phyloP scores from a whole-genome alignment of 2,329 filamentous ascomycete species.

The Aspergillus pseudotamarii region DNA sequence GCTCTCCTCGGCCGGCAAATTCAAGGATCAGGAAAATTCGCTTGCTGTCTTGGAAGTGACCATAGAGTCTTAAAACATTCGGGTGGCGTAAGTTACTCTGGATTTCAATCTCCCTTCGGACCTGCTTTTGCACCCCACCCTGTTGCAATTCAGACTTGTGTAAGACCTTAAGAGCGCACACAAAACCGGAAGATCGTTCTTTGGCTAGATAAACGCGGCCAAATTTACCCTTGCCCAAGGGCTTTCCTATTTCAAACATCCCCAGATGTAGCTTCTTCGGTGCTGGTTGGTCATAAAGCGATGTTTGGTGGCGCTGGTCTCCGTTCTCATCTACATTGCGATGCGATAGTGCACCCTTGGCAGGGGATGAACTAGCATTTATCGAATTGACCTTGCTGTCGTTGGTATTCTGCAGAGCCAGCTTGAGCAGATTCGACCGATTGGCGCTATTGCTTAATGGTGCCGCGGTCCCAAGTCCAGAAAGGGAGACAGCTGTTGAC shows the following conservation, averaged over 20 bases:
- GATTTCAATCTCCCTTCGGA: slow-evolving; percentile 85
- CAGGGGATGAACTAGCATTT: slow-evolving; percentile 63
- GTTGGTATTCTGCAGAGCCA: slow-evolving; percentile 78
- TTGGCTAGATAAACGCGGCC: slow-evolving; percentile 83
- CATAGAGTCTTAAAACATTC: slow-evolving; percentile 81
- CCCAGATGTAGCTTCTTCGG: slow-evolving; percentile 75
- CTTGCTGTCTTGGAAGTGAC: slow-evolving; percentile 87
- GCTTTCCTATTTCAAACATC: slow-evolving; percentile 92
- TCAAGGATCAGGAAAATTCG: slow-evolving; percentile 85
- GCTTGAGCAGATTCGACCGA: slow-evolving; percentile 82
- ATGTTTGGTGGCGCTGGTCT: slow-evolving; percentile 38
- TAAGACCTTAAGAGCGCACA: slow-evolving; percentile 83
- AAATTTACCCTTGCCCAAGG: slow-evolving; percentile 85
- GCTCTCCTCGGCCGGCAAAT: slow-evolving; percentile 81
- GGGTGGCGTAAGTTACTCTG: slow-evolving; percentile 85
- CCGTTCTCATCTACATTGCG: slow-evolving; percentile 52
- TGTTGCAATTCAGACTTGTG: slow-evolving; percentile 82
- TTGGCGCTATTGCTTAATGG: slow-evolving; percentile 55
- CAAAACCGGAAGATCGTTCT: slow-evolving; percentile 76
- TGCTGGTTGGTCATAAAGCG: slow-evolving; percentile 60
- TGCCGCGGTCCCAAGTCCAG: slow-evolving; percentile 50
- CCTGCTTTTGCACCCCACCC: slow-evolving; percentile 82
- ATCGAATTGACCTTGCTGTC: slow-evolving; percentile 58
- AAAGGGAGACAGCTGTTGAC: slow-evolving; percentile 50
- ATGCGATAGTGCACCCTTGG: slow-evolving; percentile 54